Conservation (phyloP, 2,329 filamentous ascomycete species). For the Mycosphaerella sp. region DNA sequence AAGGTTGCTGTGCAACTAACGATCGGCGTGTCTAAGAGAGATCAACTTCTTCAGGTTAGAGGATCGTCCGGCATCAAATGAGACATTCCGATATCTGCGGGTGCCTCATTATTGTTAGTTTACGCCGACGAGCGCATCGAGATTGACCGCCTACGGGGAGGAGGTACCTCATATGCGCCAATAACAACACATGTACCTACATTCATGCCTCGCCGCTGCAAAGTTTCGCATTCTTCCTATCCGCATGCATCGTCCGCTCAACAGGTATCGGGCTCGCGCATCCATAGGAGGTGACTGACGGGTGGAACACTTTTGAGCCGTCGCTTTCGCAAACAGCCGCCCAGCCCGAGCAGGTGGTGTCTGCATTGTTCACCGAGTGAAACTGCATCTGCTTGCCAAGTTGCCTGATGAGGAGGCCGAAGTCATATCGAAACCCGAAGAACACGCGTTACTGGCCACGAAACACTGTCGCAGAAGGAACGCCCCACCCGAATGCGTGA, state of each 20-base stretch:
- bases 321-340: background rate
- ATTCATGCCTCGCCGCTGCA: too few species aligned
- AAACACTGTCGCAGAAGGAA: constrained; percentile 2
- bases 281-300: too few species aligned
- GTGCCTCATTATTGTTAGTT: too few species aligned
- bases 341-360: background rate
- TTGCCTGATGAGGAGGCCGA: background rate
- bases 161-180: too few species aligned
- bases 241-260: too few species aligned
- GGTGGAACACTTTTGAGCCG: background rate
- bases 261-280: too few species aligned
- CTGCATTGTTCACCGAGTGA: background rate
- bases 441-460: background rate
- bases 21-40: constrained; percentile 10
- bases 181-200: too few species aligned
- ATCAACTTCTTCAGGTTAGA: constrained; percentile 10
- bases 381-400: background rate
- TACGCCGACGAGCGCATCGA: too few species aligned
- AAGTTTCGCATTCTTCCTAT: too few species aligned
- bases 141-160: too few species aligned
- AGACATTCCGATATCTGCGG: background rate
- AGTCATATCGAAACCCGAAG: constrained; percentile 1
- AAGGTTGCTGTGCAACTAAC: constrained; percentile 7
- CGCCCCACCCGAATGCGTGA: background rate
- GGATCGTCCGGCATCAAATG: constrained; percentile 3